These are phyloP conservation scores for Cantharellus anzutake DNA, from an alignment of 768 basidiomycete species.

Conservation along the genomic window DNA sequence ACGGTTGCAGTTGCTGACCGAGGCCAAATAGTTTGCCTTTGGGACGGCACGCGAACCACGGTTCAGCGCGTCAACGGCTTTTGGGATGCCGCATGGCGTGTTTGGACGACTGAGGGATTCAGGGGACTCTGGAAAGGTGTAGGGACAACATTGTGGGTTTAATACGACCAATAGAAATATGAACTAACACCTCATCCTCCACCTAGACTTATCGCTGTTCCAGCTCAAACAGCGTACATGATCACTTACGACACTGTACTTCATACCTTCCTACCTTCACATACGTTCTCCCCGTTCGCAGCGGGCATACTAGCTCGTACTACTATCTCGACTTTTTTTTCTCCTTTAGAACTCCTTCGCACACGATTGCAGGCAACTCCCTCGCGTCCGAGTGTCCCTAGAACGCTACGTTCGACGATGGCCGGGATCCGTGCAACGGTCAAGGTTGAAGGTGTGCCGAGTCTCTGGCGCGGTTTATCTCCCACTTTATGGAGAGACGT, in stretches of 20 bases:
- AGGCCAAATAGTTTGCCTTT: conserved; percentile 48
- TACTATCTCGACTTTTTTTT: conserved; percentile 53
- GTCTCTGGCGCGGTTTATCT: conserved; percentile 80
- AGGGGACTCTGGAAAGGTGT: conserved; percentile 89
- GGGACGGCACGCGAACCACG: conserved; percentile 47
- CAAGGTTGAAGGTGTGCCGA: conserved; percentile 39
- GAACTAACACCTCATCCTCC: conserved; percentile 3
- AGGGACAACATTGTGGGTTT: conserved; percentile 61
- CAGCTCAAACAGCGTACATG: conserved; percentile 86
- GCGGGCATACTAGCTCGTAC: conserved; percentile 76
- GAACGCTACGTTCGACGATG: conserved; percentile 62
- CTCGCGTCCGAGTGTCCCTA: conserved; percentile 41
- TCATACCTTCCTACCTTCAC: conserved; percentile 35
- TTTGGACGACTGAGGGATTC: conserved; percentile 63
- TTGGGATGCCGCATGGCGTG: conserved; percentile 62
- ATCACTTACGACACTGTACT: conserved; percentile 83
- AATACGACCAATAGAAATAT: background rate
- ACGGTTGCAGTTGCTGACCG: conserved; percentile 29
- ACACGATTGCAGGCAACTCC: conserved; percentile 89
- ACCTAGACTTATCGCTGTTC: conserved; percentile 68
- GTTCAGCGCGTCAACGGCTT: conserved; percentile 69
- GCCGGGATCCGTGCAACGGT: conserved; percentile 40
- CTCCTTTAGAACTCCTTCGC: conserved; percentile 82
- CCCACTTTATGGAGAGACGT: conserved; percentile 94
- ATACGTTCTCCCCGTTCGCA: conserved; percentile 43